phyloP scores from a whole-genome alignment of 2,329 filamentous ascomycete genomes.

The Neonectria ditissima region DNA sequence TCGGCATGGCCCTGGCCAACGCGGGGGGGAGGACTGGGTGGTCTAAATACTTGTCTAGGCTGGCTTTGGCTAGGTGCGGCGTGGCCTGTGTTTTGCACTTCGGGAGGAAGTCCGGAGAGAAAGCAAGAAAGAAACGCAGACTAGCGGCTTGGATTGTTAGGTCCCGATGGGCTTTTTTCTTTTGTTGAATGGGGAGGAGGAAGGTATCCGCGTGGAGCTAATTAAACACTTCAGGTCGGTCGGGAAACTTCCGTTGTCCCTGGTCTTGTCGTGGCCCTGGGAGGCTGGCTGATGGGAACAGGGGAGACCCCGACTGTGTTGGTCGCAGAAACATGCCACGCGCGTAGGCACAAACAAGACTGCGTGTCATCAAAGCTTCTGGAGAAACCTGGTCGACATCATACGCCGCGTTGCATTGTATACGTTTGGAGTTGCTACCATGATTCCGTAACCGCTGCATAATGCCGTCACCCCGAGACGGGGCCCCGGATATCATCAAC shows the following conservation, averaged over 20 bases:
- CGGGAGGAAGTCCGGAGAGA: neutral
- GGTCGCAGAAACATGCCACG: conserved; percentile 11
- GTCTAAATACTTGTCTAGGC: neutral
- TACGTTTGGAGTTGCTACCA: neutral
- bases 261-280: neutral
- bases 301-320: conserved; percentile 11
- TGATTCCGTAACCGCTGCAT: neutral
- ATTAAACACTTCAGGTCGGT: neutral
- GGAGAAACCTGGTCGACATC: neutral
- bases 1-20: neutral
- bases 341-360: neutral
- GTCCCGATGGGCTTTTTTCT: neutral
- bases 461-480: neutral
- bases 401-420: neutral
- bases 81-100: neutral
- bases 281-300: neutral
- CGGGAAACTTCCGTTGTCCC: conserved; percentile 21
- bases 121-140: no score
- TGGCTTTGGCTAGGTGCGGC: neutral
- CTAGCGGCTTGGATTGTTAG: neutral
- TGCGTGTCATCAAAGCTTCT: neutral
- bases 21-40: neutral
- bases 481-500: neutral
- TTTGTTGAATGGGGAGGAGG: no score
- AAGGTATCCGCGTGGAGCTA: neutral